Evolutionary conservation across 306 rosid species (phyloP).

Genomic region (Mucuna pruriens): DNA sequence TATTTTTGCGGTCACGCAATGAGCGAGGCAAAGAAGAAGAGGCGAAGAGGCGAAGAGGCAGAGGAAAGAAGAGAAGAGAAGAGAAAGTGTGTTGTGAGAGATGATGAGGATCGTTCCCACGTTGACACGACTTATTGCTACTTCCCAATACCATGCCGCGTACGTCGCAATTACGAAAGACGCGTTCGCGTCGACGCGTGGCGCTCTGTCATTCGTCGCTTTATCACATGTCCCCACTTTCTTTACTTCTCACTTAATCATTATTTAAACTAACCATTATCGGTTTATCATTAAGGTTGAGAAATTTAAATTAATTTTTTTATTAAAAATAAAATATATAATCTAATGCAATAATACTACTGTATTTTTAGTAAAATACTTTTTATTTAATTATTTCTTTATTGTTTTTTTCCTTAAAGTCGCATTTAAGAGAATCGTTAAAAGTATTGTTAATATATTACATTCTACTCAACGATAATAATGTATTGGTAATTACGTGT

Average conservation of each 20-base stretch:
- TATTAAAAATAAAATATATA: too few relatives aligned
- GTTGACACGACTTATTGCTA: conserved; percentile 54
- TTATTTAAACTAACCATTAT: background rate
- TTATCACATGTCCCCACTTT: background rate
- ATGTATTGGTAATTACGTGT: too few relatives aligned
- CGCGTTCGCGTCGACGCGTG: conserved; percentile 41
- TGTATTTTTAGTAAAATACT: too few relatives aligned
- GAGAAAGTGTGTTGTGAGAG: conserved; percentile 34
- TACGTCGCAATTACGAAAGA: conserved; percentile 34
- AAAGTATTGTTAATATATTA: too few relatives aligned
- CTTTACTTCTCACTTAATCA: background rate
- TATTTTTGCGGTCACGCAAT: background rate
- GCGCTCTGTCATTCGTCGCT: background rate
- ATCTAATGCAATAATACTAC: too few relatives aligned
- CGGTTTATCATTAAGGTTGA: too few relatives aligned
- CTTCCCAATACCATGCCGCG: conserved; percentile 44
- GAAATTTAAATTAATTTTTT: too few relatives aligned
- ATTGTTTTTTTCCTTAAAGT: too few relatives aligned
- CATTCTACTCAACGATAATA: too few relatives aligned
- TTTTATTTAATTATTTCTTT: too few relatives aligned
- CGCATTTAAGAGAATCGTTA: too few relatives aligned
- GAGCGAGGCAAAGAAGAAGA: conserved; percentile 27
- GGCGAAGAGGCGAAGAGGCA: background rate
- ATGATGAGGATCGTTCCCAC: conserved; percentile 40
- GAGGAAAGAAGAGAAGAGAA: background rate